Evolutionary conservation across 2,329 filamentous ascomycete species (phyloP).

Genomic region (Fusarium burgessii): DNA sequence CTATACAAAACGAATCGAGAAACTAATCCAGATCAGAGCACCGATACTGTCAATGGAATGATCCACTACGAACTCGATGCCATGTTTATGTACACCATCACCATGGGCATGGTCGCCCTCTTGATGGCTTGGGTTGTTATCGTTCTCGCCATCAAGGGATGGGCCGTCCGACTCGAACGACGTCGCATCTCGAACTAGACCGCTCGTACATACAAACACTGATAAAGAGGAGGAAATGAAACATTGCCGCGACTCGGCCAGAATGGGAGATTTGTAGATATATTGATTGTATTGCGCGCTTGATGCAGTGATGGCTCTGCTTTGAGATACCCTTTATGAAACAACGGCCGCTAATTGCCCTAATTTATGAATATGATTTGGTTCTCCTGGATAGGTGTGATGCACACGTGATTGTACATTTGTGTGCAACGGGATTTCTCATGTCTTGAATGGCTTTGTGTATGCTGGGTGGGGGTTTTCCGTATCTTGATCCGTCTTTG

Average conservation of each 20-base stretch:
- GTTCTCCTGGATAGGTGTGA: background rate
- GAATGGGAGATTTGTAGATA: background rate
- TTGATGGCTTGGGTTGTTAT: slow-evolving; percentile 88
- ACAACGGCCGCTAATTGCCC: slow-evolving; percentile 19
- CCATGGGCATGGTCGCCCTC: slow-evolving; percentile 83
- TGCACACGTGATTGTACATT: background rate
- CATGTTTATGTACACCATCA: slow-evolving; percentile 94
- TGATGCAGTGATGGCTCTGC: slow-evolving; percentile 24
- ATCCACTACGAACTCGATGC: slow-evolving; percentile 82
- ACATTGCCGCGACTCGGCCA: background rate
- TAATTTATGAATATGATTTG: background rate
- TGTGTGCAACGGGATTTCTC: background rate
- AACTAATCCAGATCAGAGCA: slow-evolving; percentile 62
- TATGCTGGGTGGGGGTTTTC: too few relatives aligned
- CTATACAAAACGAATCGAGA: background rate
- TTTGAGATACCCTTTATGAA: slow-evolving; percentile 46
- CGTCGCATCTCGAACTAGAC: slow-evolving; percentile 8
- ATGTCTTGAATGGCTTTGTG: background rate
- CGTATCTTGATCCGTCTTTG: background rate
- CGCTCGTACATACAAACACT: background rate
- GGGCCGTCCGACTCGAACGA: slow-evolving; percentile 71
- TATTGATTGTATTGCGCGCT: slow-evolving; percentile 14
- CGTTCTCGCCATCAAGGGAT: slow-evolving; percentile 86
- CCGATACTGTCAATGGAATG: slow-evolving; percentile 82
- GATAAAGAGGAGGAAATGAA: background rate